A percentile compares a stretch with the other conserved stretches of the same genome.
Evolutionary conservation across 2,329 filamentous ascomycete species (phyloP).

Genomic region (Botrytis sinoallii): DNA sequence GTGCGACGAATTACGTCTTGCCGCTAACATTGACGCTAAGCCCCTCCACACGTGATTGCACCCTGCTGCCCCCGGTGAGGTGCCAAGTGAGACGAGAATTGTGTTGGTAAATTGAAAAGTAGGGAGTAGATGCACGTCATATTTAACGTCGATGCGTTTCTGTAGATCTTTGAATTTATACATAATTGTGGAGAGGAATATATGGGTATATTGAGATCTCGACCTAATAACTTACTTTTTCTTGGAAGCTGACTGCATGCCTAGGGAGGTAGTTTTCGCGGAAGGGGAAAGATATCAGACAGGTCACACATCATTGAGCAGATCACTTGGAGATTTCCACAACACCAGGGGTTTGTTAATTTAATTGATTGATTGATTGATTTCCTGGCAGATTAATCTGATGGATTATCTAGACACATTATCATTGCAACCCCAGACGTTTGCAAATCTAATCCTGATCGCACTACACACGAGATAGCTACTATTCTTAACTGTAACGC

Average conservation of each 20-base stretch:
- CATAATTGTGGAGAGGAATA: background rate
- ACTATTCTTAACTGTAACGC: slow-evolving; percentile 20
- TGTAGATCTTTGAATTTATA: slow-evolving; percentile 2
- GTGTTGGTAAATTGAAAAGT: background rate
- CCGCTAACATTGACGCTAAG: slow-evolving; percentile 14
- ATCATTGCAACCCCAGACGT: slow-evolving; percentile 9
- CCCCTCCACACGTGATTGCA: slow-evolving; percentile 11
- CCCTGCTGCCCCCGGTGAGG: background rate
- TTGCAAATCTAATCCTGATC: slow-evolving; percentile 5
- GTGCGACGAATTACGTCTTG: slow-evolving; percentile 4
- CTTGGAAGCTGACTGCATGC: background rate
- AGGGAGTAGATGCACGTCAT: background rate
- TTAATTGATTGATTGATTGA: slow-evolving; percentile 8
- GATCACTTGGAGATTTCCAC: background rate
- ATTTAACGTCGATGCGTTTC: background rate
- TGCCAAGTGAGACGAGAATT: background rate
- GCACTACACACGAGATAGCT: slow-evolving; percentile 14
- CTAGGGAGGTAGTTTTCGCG: background rate
- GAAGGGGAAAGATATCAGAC: background rate
- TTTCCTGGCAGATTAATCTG: slow-evolving; percentile 5
- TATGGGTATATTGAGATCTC: background rate
- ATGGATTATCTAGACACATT: slow-evolving; percentile 10
- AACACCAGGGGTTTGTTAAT: background rate
- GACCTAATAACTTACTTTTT: background rate
- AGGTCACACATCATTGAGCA: background rate